Conservation (phyloP, 1,284 basidiomycete genomes). For the Fomitopsis schrenkii region DNA sequence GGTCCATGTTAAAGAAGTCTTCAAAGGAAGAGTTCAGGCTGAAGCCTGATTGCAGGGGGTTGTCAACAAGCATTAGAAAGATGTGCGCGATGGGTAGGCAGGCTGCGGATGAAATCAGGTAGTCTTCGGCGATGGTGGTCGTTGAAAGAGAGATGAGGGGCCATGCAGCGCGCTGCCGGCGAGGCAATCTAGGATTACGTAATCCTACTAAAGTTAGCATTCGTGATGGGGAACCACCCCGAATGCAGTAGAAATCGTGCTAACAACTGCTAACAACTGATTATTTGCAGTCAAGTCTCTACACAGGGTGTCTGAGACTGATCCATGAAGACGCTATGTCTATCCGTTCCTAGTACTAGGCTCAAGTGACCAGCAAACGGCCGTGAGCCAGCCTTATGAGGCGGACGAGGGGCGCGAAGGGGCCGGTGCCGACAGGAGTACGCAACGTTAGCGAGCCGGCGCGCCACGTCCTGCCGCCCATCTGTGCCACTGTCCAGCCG, state of each 20-base stretch:
- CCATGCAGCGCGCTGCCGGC: background rate
- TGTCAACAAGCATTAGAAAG: conserved; percentile 30
- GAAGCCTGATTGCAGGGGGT: conserved; percentile 22
- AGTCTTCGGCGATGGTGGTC: background rate
- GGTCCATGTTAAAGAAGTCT: conserved; percentile 50
- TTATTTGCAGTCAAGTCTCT: too few species aligned
- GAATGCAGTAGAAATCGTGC: background rate
- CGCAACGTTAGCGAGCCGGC: too few species aligned
- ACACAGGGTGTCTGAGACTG: too few species aligned
- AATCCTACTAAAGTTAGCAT: background rate
- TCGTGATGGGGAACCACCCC: background rate
- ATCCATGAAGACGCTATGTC: too few species aligned
- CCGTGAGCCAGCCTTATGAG: background rate
- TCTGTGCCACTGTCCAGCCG: background rate
- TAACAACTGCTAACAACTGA: too few species aligned
- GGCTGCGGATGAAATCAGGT: background rate
- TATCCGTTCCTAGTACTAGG: too few species aligned
- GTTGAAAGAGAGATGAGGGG: background rate
- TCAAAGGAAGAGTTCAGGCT: conserved; percentile 31
- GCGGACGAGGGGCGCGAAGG: too few species aligned
- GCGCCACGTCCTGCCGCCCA: too few species aligned
- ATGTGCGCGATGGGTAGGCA: background rate
- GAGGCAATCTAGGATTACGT: background rate
- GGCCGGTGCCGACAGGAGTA: too few species aligned
- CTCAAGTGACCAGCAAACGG: too few species aligned